phyloP scores from a whole-genome alignment of 164 flowering plant genomes.

The Akebia trifoliata region DNA sequence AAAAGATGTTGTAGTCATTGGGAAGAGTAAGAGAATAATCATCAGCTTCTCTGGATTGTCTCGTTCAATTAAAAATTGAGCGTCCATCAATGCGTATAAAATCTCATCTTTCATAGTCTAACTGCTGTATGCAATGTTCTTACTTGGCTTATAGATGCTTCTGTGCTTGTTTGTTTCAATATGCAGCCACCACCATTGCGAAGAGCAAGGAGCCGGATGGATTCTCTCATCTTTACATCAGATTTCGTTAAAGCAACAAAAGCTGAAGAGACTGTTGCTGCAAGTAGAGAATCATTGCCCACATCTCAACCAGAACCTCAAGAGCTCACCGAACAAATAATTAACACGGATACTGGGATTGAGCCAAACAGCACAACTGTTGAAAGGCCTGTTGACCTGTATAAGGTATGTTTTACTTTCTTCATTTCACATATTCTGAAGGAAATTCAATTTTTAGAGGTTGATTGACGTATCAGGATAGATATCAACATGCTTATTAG shows the following conservation, averaged over 20 bases:
- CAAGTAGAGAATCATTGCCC: slow-evolving; percentile 20
- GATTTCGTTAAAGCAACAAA: slow-evolving; percentile 42
- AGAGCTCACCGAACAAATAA: slow-evolving; percentile 20
- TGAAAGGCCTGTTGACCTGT: slow-evolving; percentile 94
- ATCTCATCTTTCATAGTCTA: background rate
- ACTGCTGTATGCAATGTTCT: background rate
- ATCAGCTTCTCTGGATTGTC: too few relatives aligned
- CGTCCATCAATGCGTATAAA: too few relatives aligned
- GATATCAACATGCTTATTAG: too few relatives aligned
- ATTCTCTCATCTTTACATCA: slow-evolving; percentile 61
- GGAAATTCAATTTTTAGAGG: too few relatives aligned
- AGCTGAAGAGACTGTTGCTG: slow-evolving; percentile 26
- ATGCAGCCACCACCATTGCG: slow-evolving; percentile 80
- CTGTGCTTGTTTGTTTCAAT: slow-evolving; percentile 6
- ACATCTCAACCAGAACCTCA: slow-evolving; percentile 23
- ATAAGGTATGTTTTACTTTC: slow-evolving; percentile 50
- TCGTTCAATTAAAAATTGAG: too few relatives aligned
- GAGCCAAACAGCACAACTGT: slow-evolving; percentile 46
- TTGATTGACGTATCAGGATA: too few relatives aligned
- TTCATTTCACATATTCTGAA: background rate
- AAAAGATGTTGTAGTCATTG: too few relatives aligned
- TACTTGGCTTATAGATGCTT: background rate
- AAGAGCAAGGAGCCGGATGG: slow-evolving; percentile 68
- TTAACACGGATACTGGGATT: slow-evolving; percentile 30
- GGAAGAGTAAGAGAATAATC: too few relatives aligned